Evolutionary conservation across 352 stramenopile genomes (phyloP).

Genomic region (Pythium aquatile): DNA sequence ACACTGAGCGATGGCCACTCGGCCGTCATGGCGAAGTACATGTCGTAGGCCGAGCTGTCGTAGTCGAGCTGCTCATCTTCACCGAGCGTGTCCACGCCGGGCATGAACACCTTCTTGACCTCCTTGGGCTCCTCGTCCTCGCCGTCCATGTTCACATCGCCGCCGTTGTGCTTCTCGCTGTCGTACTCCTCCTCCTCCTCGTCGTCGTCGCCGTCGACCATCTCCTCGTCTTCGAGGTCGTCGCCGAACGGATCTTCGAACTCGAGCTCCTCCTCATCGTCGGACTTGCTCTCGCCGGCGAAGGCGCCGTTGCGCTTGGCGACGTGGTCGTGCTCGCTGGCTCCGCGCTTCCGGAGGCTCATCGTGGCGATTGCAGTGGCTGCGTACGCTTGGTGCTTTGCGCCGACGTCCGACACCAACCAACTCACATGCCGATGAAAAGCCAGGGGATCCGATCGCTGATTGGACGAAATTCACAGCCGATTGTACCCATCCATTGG

Average conservation of each 20-base stretch:
- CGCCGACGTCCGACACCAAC: slow-evolving; percentile 23
- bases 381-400: slow-evolving; percentile 13
- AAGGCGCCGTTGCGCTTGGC: slow-evolving; percentile 56
- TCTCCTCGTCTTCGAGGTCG: slow-evolving; percentile 89
- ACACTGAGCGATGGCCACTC: slow-evolving; percentile 98
- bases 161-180: slow-evolving; percentile 44
- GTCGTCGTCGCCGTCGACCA: slow-evolving; percentile 80
- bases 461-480: slow-evolving; percentile 35
- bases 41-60: slow-evolving; percentile 98
- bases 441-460: slow-evolving; percentile 10
- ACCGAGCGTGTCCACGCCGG: slow-evolving; percentile 85
- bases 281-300: slow-evolving; percentile 25
- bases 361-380: slow-evolving; percentile 29
- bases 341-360: slow-evolving; percentile 75
- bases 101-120: slow-evolving; percentile 93
- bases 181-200: slow-evolving; percentile 55
- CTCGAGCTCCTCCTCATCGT: slow-evolving; percentile 69
- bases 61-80: slow-evolving; percentile 97
- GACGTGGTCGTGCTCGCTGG: slow-evolving; percentile 36
- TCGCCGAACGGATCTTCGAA: slow-evolving; percentile 90
- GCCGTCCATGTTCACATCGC: slow-evolving; percentile 68
- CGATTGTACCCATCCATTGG: slow-evolving; percentile 32
- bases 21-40: slow-evolving; percentile 98
- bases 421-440: slow-evolving; percentile 26
- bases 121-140: slow-evolving; percentile 47